Evolutionary conservation across 352 stramenopile genomes (phyloP), one percentile per base, ranked within the genome.

Genomic region (Pythium vanterpoolii): DNA sequence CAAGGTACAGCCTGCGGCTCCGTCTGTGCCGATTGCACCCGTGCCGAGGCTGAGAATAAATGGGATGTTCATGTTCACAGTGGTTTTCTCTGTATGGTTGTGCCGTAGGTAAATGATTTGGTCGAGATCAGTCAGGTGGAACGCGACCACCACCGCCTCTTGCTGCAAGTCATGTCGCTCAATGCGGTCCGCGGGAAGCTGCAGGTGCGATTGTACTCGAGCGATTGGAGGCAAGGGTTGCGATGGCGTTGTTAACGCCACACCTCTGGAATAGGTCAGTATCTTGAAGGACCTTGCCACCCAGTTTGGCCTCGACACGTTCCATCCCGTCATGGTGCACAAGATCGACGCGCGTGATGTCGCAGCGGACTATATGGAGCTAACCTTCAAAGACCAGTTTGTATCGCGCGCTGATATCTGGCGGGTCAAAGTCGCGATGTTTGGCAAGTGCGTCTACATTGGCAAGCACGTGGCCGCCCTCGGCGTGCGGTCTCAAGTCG

Each of bases 361-460:
- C 16, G 74, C 66, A 1, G 73, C 88, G 42, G 87, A 96, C 57
- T 96, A 89, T 56, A 76, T 97, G 48, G 88, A 97, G 71, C 48
- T 96, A 39, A 88, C 78, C 38, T 95, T 96, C 61, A 93, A 94
- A 56, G 86, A 95, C 73, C 86, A 97, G 68, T 98, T 96, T 56
- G 74, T 97, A 5, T 96, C 90, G 16, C 74, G 90, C 6, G 87
- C 83, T 7, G 89, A 97, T 60, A 83, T 98, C 9, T 97, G 88
- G 85, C 83, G 89, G 23, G 89, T 94, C 57, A 94, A 94, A 56
- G 79, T 89, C 16, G 80, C 84, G 9, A 83, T 92, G 72, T 60
- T 86, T 9, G 84, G 83, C 14, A 81, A 84, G 43, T 87, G 80
- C 40, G 71, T 93, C 19, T 93, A 90, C 69, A 76, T 90, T 18